Percentiles rank a stretch among this genome's conserved stretches.
These are phyloP conservation scores for Pelargonium australe DNA, from an alignment of 441 rosid genomes.

Conservation along the genomic window DNA sequence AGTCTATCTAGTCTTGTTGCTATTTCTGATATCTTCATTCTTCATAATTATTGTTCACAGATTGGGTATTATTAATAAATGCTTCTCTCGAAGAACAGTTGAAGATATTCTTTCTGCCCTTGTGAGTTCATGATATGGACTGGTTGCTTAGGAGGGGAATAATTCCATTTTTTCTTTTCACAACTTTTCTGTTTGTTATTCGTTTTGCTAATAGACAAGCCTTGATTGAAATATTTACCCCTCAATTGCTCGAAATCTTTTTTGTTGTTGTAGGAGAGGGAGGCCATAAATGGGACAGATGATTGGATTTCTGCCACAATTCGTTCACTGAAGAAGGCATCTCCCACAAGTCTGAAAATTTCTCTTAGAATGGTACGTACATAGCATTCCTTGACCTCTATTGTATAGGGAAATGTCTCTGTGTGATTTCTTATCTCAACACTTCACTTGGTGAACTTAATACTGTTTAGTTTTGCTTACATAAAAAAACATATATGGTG, in stretches of 20 bases:
- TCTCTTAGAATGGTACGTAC: conserved; percentile 71
- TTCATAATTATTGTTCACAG: conserved; percentile 31
- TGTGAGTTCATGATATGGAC: conserved; percentile 39
- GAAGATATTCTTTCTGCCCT: conserved; percentile 78
- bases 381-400: conserved; percentile 11
- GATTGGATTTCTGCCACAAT: conserved; percentile 56
- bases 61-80: conserved; percentile 66
- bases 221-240: conserved; percentile 4
- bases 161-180: neutral
- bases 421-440: neutral
- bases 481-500: neutral
- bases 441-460: neutral
- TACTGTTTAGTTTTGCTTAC: neutral
- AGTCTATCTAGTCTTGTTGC: conserved; percentile 5
- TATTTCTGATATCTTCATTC: conserved; percentile 17
- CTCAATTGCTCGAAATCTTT: conserved; percentile 16
- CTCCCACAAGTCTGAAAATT: conserved; percentile 88
- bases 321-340: conserved; percentile 58
- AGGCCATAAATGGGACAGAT: conserved; percentile 35
- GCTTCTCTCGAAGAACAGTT: conserved; percentile 69
- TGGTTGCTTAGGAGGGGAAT: neutral
- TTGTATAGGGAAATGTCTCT: neutral
- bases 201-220: conserved; percentile 13
- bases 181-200: neutral
- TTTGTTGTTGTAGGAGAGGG: conserved; percentile 50